Percentiles rank a stretch among this genome's conserved stretches.
These are phyloP conservation scores for cucumber (Cucumis sativus) DNA, from an alignment of 306 rosid species.

Conservation along the genomic window DNA sequence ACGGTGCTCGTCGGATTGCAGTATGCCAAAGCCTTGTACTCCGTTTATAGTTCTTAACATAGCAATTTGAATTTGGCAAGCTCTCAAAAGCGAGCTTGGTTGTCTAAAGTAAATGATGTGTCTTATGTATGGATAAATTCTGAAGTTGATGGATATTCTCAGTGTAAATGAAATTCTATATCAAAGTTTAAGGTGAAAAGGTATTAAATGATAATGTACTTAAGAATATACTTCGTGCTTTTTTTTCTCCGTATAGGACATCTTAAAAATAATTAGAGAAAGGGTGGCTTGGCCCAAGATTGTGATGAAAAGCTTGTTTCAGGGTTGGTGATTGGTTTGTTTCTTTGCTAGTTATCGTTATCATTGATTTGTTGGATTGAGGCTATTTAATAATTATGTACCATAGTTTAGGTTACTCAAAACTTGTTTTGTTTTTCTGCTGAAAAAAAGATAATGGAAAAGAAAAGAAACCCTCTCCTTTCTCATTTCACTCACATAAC, in stretches of 20 bases:
- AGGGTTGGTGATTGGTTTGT: no score
- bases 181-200: background rate
- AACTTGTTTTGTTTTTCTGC: no score
- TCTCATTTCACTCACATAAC: no score
- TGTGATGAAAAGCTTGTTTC: background rate
- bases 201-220: background rate
- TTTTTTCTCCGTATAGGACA: background rate
- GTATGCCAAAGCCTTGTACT: background rate
- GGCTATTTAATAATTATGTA: no score
- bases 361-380: no score
- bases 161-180: slow-evolving; percentile 6
- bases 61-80: slow-evolving; percentile 4
- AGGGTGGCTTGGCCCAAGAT: background rate
- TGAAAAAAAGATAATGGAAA: no score
- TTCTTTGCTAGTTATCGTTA: no score
- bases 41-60: background rate
- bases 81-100: slow-evolving; percentile 5
- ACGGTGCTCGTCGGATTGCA: background rate
- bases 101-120: background rate
- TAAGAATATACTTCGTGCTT: background rate
- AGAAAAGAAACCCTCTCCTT: no score
- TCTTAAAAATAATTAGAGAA: background rate
- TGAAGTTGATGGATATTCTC: background rate
- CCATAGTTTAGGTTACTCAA: no score
- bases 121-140: background rate